These are phyloP conservation scores for Rhazya stricta DNA, from an alignment of 257 asterid genomes.

Conservation along the genomic window DNA sequence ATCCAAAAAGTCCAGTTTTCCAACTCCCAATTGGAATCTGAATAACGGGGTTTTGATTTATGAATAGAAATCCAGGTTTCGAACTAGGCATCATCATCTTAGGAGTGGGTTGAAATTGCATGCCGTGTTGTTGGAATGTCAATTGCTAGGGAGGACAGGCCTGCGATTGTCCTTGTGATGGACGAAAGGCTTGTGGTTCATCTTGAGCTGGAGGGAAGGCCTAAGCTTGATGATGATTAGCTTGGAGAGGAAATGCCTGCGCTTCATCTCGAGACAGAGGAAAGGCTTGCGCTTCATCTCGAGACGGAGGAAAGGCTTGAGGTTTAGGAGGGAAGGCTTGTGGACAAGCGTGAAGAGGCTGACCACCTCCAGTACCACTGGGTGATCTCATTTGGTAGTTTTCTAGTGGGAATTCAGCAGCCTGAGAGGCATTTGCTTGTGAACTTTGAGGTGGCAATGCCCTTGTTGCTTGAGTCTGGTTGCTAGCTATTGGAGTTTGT, in stretches of 20 bases:
- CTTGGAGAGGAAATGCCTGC: constrained; percentile 12
- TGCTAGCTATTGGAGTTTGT: background rate
- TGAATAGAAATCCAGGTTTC: constrained; percentile 6
- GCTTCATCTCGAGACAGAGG: constrained; percentile 6
- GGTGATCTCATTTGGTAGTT: constrained; percentile 14
- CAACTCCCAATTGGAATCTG: constrained; percentile 28
- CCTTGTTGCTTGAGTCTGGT: constrained; percentile 1
- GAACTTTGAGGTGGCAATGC: constrained; percentile 14
- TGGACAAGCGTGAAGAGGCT: constrained; percentile 7
- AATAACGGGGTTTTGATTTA: constrained; percentile 4
- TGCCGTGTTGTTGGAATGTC: constrained; percentile 6
- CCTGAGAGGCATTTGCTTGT: constrained; percentile 3
- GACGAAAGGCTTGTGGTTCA: constrained; percentile 13
- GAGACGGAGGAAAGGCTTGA: background rate
- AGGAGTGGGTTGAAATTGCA: background rate
- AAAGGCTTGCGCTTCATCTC: background rate
- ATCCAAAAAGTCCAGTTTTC: constrained; percentile 43
- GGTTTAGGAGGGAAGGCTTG: constrained; percentile 12
- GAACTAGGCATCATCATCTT: background rate
- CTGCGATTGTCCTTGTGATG: background rate
- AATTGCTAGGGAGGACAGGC: constrained; percentile 5
- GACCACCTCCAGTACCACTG: background rate
- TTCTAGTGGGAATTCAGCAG: constrained; percentile 10
- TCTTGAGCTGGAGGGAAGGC: constrained; percentile 10
- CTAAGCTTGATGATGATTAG: background rate